Conservation (phyloP, 345 rosid species). For the Alliaria petiolata region DNA sequence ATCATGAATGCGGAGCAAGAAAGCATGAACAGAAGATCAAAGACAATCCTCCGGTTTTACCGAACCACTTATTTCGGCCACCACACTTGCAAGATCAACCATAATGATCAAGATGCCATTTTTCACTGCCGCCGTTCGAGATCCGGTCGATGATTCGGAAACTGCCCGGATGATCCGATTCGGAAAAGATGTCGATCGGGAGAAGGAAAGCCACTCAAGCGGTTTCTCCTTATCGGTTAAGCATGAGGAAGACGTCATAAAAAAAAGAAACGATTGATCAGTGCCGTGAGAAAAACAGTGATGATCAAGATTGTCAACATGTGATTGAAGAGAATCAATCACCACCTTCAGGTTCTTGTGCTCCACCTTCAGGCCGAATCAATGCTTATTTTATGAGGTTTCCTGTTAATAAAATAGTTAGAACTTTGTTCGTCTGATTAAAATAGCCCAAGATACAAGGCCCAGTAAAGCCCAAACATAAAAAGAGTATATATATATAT, state of each 20-base stretch:
- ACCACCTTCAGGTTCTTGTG: constrained; percentile 17
- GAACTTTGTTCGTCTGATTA: no score
- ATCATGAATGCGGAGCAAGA: constrained; percentile 26
- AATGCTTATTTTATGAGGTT: no score
- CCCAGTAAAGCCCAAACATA: no score
- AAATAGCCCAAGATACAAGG: no score
- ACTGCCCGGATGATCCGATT: constrained; percentile 20
- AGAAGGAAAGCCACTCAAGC: background rate
- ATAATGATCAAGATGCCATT: background rate
- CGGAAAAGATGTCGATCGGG: background rate
- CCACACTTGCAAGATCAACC: constrained; percentile 19
- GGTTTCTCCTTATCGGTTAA: background rate
- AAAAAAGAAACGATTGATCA: background rate
- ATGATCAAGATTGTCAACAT: constrained; percentile 14
- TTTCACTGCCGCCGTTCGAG: background rate
- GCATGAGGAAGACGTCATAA: background rate
- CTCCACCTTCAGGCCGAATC: no score
- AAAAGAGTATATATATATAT: no score
- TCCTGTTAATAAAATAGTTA: no score
- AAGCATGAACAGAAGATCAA: constrained; percentile 30
- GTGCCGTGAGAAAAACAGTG: background rate
- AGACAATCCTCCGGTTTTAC: constrained; percentile 36
- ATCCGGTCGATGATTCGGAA: constrained; percentile 6
- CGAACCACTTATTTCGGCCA: constrained; percentile 34
- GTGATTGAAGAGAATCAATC: constrained; percentile 4